phyloP scores from a whole-genome alignment of 2,329 filamentous ascomycete species.

The Xylariaceae sp. region DNA sequence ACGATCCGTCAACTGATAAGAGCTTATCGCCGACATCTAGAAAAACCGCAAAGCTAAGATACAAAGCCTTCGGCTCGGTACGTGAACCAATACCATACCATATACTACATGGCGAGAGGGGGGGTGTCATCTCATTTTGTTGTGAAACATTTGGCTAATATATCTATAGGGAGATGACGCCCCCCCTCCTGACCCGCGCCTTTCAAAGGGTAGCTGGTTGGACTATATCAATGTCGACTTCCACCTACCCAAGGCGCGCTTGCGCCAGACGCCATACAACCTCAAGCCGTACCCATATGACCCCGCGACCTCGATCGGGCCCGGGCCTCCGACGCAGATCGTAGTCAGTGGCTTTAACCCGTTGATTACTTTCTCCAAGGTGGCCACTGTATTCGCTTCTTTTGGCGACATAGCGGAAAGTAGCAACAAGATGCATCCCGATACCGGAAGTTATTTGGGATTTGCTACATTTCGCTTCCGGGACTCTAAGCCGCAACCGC shows the following conservation, averaged over 20 bases:
- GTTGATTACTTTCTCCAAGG: constrained; percentile 70
- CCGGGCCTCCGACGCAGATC: constrained; percentile 83
- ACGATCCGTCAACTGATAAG: constrained; percentile 49
- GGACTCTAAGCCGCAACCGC: constrained; percentile 54
- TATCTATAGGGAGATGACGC: constrained; percentile 73
- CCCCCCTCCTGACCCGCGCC: constrained; percentile 75
- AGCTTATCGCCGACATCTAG: constrained; percentile 47
- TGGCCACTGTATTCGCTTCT: constrained; percentile 68
- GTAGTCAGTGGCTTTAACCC: constrained; percentile 97
- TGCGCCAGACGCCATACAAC: constrained; percentile 69
- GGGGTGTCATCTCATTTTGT: constrained; percentile 57
- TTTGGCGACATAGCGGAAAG: constrained; percentile 87
- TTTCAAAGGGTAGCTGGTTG: constrained; percentile 61
- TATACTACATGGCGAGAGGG: constrained; percentile 40
- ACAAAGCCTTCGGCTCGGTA: constrained; percentile 62
- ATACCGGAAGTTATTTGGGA: constrained; percentile 88
- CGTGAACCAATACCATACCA: constrained; percentile 42
- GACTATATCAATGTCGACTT: constrained; percentile 66
- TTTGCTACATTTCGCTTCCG: constrained; percentile 89
- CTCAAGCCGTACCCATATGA: constrained; percentile 80
- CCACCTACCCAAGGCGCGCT: constrained; percentile 64
- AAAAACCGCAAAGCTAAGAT: constrained; percentile 55
- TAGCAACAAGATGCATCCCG: constrained; percentile 90
- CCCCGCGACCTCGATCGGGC: constrained; percentile 74
- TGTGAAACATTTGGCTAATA: constrained; percentile 56